phyloP scores from a whole-genome alignment of 2,329 filamentous ascomycete species.

The Sporothrix dimorphospora region DNA sequence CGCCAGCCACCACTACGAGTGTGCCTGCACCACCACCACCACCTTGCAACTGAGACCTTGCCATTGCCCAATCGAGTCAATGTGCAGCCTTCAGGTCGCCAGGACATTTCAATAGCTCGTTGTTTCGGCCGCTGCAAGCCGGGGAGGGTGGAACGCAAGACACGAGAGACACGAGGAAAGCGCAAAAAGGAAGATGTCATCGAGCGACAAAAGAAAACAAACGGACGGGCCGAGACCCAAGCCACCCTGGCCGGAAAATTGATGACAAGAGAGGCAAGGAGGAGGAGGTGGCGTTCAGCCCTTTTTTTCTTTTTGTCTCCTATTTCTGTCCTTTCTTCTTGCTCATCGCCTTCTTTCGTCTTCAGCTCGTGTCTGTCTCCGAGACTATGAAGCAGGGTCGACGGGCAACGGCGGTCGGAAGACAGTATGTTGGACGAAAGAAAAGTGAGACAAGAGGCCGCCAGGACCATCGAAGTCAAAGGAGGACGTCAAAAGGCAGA shows the following conservation, averaged over 20 bases:
- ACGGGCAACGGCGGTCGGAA: neutral
- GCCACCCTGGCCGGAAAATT: too few species aligned
- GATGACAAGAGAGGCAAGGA: too few species aligned
- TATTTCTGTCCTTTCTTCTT: neutral
- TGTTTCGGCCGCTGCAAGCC: constrained; percentile 11
- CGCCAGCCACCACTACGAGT: neutral
- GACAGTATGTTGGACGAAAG: neutral
- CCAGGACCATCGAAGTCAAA: neutral
- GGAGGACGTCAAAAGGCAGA: neutral
- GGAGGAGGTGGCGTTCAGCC: too few species aligned
- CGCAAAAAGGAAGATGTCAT: too few species aligned
- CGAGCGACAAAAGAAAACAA: neutral
- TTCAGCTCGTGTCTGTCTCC: neutral
- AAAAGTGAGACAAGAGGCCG: constrained; percentile 6
- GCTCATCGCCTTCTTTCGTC: neutral
- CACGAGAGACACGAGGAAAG: neutral
- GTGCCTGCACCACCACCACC: neutral
- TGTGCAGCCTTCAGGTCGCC: constrained; percentile 4
- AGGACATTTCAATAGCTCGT: neutral
- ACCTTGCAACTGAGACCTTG: constrained; percentile 1
- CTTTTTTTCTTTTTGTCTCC: neutral
- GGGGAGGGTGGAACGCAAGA: neutral
- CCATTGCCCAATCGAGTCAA: constrained; percentile 10
- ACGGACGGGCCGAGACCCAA: neutral
- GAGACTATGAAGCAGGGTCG: neutral